These are phyloP conservation scores for Termitomyces sp. DNA, from an alignment of 768 basidiomycete genomes.

Conservation along the genomic window DNA sequence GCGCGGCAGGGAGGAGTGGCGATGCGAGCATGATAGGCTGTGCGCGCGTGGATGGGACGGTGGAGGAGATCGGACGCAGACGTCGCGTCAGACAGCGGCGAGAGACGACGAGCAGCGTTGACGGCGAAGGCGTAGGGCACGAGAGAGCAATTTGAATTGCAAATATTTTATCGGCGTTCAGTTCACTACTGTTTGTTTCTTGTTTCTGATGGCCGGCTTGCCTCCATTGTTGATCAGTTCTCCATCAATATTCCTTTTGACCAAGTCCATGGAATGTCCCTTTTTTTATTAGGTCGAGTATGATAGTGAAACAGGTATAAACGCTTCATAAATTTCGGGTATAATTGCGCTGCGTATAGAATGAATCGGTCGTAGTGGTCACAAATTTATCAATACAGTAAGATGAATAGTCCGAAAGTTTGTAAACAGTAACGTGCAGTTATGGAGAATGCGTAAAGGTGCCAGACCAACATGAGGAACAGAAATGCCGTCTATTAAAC, in stretches of 20 bases:
- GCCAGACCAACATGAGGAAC: slow-evolving; percentile 1
- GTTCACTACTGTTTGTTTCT: slow-evolving; percentile 11
- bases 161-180: slow-evolving; percentile 12
- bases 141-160: not conserved
- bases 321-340: not conserved
- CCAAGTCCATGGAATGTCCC: not conserved
- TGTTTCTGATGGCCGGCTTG: slow-evolving; percentile 15
- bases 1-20: slow-evolving; percentile 48
- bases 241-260: not conserved
- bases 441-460: slow-evolving; percentile 1
- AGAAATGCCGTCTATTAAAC: not conserved
- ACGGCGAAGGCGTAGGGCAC: not conserved
- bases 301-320: slow-evolving; percentile 1
- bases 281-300: not conserved
- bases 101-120: slow-evolving; percentile 3
- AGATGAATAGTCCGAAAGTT: not conserved
- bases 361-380: not conserved
- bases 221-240: not conserved
- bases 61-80: slow-evolving; percentile 1
- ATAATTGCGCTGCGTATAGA: not conserved
- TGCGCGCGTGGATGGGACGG: not conserved
- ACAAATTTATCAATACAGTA: slow-evolving; percentile 9
- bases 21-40: slow-evolving; percentile 58
- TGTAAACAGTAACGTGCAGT: not conserved
- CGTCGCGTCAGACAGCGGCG: slow-evolving; percentile 5